Conservation (phyloP, 2,329 filamentous ascomycete genomes). For the Penicillium sp. region DNA sequence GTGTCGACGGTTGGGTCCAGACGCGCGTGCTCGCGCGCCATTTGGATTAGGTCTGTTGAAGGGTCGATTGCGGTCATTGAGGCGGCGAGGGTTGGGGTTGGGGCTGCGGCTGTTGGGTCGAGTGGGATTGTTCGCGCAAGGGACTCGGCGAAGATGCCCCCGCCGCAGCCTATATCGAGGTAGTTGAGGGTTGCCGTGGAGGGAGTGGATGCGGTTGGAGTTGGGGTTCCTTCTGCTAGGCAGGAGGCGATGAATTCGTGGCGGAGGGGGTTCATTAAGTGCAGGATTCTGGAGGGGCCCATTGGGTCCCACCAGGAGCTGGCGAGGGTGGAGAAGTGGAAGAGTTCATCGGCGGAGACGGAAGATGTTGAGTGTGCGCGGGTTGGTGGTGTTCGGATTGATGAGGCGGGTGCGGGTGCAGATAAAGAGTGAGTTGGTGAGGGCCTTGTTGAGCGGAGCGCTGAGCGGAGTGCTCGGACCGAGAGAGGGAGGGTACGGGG, state of each 20-base stretch:
- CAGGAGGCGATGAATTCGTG: conserved; percentile 86
- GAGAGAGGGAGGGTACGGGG: conserved; percentile 6
- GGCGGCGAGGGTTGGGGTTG: conserved; percentile 38
- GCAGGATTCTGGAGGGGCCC: conserved; percentile 84
- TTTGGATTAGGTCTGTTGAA: conserved; percentile 45
- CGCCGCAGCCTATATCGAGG: conserved; percentile 92
- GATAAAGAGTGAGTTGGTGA: background rate
- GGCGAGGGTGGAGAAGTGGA: conserved; percentile 91
- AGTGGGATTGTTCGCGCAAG: conserved; percentile 43
- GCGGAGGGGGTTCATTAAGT: conserved; percentile 96
- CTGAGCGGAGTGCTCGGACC: conserved; percentile 10
- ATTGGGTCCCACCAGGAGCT: conserved; percentile 97
- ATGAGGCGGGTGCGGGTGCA: background rate
- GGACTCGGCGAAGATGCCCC: conserved; percentile 88
- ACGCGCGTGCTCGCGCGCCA: conserved; percentile 73
- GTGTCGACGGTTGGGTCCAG: conserved; percentile 66
- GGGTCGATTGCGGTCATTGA: conserved; percentile 49
- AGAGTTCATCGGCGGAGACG: conserved; percentile 84
- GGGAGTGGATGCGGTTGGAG: conserved; percentile 26
- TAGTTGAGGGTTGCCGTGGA: conserved; percentile 51
- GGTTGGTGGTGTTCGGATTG: background rate
- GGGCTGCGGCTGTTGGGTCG: conserved; percentile 12
- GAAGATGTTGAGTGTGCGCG: conserved; percentile 54
- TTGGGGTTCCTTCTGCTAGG: conserved; percentile 54
- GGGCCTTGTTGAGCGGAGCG: conserved; percentile 1